phyloP scores from a whole-genome alignment of 176 grass and related monocot species.

The Coix lacrymajobi region DNA sequence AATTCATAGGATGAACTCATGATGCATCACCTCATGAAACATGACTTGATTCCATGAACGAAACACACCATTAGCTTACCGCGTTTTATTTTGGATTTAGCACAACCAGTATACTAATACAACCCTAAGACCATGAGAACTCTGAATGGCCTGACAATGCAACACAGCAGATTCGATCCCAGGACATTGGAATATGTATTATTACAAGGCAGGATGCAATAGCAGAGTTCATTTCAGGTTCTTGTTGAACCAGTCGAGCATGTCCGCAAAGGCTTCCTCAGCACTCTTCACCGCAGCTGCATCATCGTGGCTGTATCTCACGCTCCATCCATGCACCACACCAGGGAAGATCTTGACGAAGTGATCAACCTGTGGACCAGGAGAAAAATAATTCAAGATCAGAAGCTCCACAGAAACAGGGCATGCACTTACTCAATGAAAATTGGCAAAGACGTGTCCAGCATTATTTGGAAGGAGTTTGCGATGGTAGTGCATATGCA shows the following conservation, averaged over 20 bases:
- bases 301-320: slow-evolving; percentile 46
- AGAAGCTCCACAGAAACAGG: background rate
- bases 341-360: slow-evolving; percentile 73
- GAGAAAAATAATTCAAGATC: background rate
- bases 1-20: too few relatives aligned
- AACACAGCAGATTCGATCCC: background rate
- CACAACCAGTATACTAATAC: background rate
- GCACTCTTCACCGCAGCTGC: slow-evolving; percentile 42
- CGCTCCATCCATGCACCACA: slow-evolving; percentile 58
- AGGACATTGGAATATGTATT: background rate
- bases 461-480: background rate
- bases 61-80: background rate
- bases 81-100: background rate
- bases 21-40: too few relatives aligned
- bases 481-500: background rate
- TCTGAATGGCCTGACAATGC: background rate
- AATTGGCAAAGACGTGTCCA: background rate
- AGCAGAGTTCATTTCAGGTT: slow-evolving; percentile 29
- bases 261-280: slow-evolving; percentile 48
- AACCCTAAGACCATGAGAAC: background rate
- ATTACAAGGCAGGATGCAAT: background rate
- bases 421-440: background rate
- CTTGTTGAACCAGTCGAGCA: slow-evolving; percentile 59
- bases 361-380: slow-evolving; percentile 30
- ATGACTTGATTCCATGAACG: too few relatives aligned